Evolutionary conservation across 129 eudicot genomes (phyloP), one percentile per base, ranked within the genome.

Genomic region (Scalesia atractyloides): DNA sequence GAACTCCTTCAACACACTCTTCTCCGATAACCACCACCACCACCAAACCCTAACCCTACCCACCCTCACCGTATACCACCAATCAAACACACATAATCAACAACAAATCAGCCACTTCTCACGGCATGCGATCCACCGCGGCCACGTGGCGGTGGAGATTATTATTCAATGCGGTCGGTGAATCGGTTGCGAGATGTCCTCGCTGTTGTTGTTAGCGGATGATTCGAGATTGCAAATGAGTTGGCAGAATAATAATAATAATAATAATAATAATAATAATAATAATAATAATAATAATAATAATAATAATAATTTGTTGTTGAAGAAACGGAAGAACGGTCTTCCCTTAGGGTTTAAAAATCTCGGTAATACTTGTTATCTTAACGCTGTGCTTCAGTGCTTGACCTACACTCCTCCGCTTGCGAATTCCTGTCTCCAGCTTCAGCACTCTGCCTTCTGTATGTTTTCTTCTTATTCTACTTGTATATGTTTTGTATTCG

Each of bases 361-460:
- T 66, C 89, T 90, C 60, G 99, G 99, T 61, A 94, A 94, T 76
- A 84, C 96, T 17, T 94, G 99, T 75, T 94, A 94, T 72, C 86
- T 94, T 72, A 94, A 94, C 87, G 76, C 89, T 76, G 99, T 94
- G 20, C 96, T 94, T 26, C 99, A 94, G 96, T 94, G 99, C 78
- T 84, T 94, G 46, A 94, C 99, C 73, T 86, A 87, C 73, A 94
- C 99, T 59, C 99, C 99, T 73, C 99, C 99, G 0, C 97, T 94
- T 76, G 99, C 99, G 54, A 81, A 86, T 84, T 88, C 84, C 80
- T 94, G 99, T 70, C 96, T 94, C 83, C 83, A 72, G 48, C 74
- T 36, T 12, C 91, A 69, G 1, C 99, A 94, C 83, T 82, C 97
- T 48, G 60, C 76, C n/a, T 63, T 37, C 69, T 94, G 98, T 94